These are phyloP conservation scores for Pterula multifida DNA, from an alignment of 1,284 basidiomycete genomes.

Conservation along the genomic window DNA sequence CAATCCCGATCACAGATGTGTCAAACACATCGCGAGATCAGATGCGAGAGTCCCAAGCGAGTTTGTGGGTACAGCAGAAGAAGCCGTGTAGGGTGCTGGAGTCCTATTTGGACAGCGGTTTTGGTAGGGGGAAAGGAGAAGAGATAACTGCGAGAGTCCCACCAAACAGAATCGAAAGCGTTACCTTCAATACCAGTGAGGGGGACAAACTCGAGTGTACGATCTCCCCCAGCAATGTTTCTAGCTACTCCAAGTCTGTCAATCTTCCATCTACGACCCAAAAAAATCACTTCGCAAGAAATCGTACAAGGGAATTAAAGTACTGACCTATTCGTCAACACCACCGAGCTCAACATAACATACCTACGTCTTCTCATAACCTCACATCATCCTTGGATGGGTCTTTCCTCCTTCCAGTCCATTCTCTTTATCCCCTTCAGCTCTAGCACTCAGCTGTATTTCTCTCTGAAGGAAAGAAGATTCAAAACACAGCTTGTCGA, in stretches of 20 bases:
- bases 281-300: conserved; percentile 7
- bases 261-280: conserved; percentile 37
- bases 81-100: conserved; percentile 54
- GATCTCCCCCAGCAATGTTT: conserved; percentile 31
- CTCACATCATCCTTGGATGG: conserved; percentile 45
- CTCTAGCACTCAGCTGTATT: conserved; percentile 15
- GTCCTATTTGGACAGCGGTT: conserved; percentile 56
- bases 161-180: conserved; percentile 65
- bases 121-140: conserved; percentile 65
- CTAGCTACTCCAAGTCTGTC: conserved; percentile 39
- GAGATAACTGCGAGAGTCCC: conserved; percentile 53
- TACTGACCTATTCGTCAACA: conserved; percentile 34
- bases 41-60: conserved; percentile 42
- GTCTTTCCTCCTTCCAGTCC: conserved; percentile 38
- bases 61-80: conserved; percentile 56
- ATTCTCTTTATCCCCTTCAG: neutral
- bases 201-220: conserved; percentile 45
- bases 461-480: conserved; percentile 17
- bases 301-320: conserved; percentile 3
- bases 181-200: conserved; percentile 56
- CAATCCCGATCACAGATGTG: no score
- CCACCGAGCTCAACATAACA: conserved; percentile 61
- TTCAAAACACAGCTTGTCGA: conserved; percentile 49
- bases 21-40: no score
- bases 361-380: conserved; percentile 47